Percentiles rank a stretch among this genome's conserved stretches.
These are phyloP conservation scores for Penicillium sp. DNA, from an alignment of 2,329 filamentous ascomycete species.

Conservation along the genomic window DNA sequence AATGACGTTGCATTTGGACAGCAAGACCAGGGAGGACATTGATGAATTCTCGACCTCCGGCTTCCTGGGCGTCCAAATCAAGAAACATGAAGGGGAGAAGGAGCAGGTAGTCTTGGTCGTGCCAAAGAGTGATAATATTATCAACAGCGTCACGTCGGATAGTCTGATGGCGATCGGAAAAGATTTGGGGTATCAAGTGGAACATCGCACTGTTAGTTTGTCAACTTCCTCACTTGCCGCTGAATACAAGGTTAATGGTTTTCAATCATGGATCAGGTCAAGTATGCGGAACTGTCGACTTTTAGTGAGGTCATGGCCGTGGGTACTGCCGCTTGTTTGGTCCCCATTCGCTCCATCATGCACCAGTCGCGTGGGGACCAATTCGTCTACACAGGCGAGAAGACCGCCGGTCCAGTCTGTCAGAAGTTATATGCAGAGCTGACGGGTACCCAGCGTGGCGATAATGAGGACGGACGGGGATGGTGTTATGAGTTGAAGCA, in stretches of 20 bases:
- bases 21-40: constrained; percentile 74
- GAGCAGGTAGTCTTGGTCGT: constrained; percentile 67
- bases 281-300: constrained; percentile 57
- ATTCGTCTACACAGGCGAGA: constrained; percentile 33
- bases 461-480: too few species aligned
- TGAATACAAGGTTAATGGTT: too few species aligned
- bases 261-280: constrained; percentile 39
- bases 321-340: constrained; percentile 81
- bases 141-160: constrained; percentile 68
- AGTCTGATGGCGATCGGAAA: too few species aligned
- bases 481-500: too few species aligned
- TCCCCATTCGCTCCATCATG: constrained; percentile 85
- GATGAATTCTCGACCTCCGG: constrained; percentile 93
- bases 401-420: too few species aligned
- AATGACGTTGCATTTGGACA: constrained; percentile 88
- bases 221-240: too few species aligned
- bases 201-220: too few species aligned
- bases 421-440: too few species aligned
- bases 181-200: too few species aligned
- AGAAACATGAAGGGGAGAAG: constrained; percentile 46
- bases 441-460: too few species aligned
- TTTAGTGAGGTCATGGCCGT: constrained; percentile 82
- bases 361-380: constrained; percentile 46
- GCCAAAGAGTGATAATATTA: constrained; percentile 78
- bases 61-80: constrained; percentile 67